phyloP scores from a whole-genome alignment of 73 alveolate species.

The Paraurostyla sp. region DNA sequence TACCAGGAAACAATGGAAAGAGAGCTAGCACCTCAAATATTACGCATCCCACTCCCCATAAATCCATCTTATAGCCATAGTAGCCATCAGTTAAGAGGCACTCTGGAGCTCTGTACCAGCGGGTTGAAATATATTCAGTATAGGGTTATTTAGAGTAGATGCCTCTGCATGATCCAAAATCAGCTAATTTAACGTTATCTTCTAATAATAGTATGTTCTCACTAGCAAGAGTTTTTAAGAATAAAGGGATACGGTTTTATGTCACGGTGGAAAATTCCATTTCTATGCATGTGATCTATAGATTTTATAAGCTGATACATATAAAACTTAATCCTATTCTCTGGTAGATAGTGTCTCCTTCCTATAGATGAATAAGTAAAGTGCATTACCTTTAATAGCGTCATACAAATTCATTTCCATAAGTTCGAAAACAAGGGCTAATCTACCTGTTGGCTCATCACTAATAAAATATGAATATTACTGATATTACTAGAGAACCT shows the following conservation, averaged over 20 bases:
- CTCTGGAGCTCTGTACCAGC: conserved; percentile 98
- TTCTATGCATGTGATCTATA: conserved; percentile 93
- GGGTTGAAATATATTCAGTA: conserved; percentile 94
- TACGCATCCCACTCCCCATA: conserved; percentile 99
- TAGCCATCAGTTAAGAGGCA: conserved; percentile 99
- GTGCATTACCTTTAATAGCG: conserved; percentile 89
- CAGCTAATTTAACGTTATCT: conserved; percentile 90
- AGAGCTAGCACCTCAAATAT: conserved; percentile 94
- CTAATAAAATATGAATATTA: conserved; percentile 34
- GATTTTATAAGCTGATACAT: conserved; percentile 88
- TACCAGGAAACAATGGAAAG: conserved; percentile 98
- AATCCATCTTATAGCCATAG: conserved; percentile 98
- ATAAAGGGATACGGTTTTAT: conserved; percentile 85
- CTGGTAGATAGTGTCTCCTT: conserved; percentile 74
- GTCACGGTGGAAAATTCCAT: conserved; percentile 95
- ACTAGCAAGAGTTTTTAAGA: conserved; percentile 18
- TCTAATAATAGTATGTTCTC: conserved; percentile 81
- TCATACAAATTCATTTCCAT: conserved; percentile 99
- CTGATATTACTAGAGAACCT: conserved; percentile 84
- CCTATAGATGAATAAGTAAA: neutral
- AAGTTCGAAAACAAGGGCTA: conserved; percentile 99
- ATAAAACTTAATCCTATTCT: conserved; percentile 80
- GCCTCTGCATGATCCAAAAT: conserved; percentile 96
- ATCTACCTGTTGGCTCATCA: conserved; percentile 99
- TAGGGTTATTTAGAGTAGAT: conserved; percentile 90